Evolutionary conservation across 1,284 basidiomycete species (phyloP).

Genomic region (Puccinia hordei): DNA sequence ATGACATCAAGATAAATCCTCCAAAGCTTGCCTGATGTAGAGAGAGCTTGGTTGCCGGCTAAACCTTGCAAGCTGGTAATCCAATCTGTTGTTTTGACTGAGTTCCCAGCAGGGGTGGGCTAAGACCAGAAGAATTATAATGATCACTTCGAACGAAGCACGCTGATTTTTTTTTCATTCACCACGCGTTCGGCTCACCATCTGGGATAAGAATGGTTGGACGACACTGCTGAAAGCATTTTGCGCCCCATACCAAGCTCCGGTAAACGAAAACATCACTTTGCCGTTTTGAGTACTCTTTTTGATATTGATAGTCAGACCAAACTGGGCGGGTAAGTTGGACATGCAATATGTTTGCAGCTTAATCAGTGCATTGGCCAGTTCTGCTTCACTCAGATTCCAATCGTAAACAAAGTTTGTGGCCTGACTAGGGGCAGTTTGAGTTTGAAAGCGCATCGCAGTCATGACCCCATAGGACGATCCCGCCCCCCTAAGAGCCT

Average conservation of each 20-base stretch:
- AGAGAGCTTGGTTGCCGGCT: constrained; percentile 25
- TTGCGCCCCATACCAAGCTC: constrained; percentile 26
- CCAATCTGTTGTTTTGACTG: constrained; percentile 27
- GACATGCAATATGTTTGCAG: constrained; percentile 21
- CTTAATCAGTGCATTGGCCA: constrained; percentile 2
- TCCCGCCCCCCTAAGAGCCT: constrained; percentile 43
- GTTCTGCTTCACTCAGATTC: constrained; percentile 5
- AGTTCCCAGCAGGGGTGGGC: constrained; percentile 8
- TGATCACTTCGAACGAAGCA: not conserved
- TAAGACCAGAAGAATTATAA: not conserved
- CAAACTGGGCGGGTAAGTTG: constrained; percentile 15
- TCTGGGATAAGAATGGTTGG: constrained; percentile 17
- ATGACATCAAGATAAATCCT: not conserved
- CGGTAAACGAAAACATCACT: not conserved
- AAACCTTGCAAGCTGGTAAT: constrained; percentile 7
- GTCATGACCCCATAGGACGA: constrained; percentile 39
- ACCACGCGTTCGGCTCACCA: constrained; percentile 16
- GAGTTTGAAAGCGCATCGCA: constrained; percentile 6
- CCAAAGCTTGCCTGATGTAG: not conserved
- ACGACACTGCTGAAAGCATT: constrained; percentile 11
- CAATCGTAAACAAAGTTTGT: constrained; percentile 33
- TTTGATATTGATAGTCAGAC: constrained; percentile 3
- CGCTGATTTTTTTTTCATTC: not conserved
- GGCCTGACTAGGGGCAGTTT: constrained; percentile 6
- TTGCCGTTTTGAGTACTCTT: not conserved